Evolutionary conservation across 139 green algal species (phyloP), one percentile per base, ranked within the genome.

Genomic region (Asterochloris erici): DNA sequence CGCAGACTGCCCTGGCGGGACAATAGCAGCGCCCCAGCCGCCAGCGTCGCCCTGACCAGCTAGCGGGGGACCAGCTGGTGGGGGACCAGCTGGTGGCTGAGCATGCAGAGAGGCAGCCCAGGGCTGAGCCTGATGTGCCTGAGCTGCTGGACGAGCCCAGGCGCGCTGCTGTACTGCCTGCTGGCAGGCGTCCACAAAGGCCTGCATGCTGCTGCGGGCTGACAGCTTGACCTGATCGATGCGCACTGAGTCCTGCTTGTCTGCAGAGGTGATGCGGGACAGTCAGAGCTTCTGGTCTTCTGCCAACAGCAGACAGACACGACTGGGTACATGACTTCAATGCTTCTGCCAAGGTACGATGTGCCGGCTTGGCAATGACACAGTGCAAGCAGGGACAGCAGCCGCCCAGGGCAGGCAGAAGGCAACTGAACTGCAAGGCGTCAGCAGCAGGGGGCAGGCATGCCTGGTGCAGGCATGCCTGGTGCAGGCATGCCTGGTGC

Each of bases 161-260:
- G 63, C 24, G 17, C 21, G 68, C 26, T n/a, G 27, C 14, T 74
- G 21, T 26, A 82, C 61, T 15, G 78, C 78, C 69, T 21, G 54
- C 9, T 26, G 78, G 23, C 61, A 63, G 27, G 28, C 27, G 12
- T 82, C 78, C 17, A 74, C 63, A 38, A 82, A 82, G 28, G 27
- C 17, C 16, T 26, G 27, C 63, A 74, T 73, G 78, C 74, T 64
- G 38, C 38, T 54, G 26, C 61, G 78, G 21, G 63, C 78, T 12
- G 69, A 61, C 26, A 82, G 63, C 63, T 82, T 82, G 12, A 82
- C 61, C 63, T 82, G 63, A 61, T 82, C 78, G 26, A 74, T 61
- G 9, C 78, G 17, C 16, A 82, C 78, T 17, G 63, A 74, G 62
- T 28, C 63, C 19, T 26, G 12, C 9, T 61, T 28, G n/a, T 74